Base-by-base conservation (phyloP, 495 filamentous ascomycete genomes). In the Aspergillus carlsbadensis region DNA sequence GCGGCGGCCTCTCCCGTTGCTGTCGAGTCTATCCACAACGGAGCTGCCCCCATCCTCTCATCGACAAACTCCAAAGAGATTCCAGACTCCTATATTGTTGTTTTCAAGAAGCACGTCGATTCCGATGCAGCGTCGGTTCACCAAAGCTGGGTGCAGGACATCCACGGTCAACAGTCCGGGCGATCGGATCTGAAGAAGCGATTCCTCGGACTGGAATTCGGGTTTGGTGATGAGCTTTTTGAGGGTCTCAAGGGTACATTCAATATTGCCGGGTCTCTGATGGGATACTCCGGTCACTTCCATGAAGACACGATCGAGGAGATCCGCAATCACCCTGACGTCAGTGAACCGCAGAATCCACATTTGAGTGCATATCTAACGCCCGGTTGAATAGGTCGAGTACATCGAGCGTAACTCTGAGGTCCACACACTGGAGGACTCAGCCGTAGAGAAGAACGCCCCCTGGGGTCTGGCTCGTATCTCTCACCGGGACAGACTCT, bases 401-500 rank as follows among this genome's bases (percentile, higher is more conserved):
- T 96, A 92, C 73, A 89, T 99, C 61, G 95, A 99, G 83, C 88
- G 84, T 65, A 93, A 99, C 74, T 91, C 89, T 14, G 81, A 90
- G 59, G 92, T 99, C 61, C 89, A 91, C 72, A 88, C 90, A 50
- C 83, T 92, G 78, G 72, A 72, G 34, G 67, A 76, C 6, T 31
- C 54, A 7, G 60, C 72, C 61, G 75, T 78, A 33, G 91, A 99
- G 84, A 94, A 90, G 78, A 88, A 89, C 71, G 90, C 95, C 37
- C 95, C 95, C 14, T 99, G 95, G 95, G 95, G 95, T 76, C 78
- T 99, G 53, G 95, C 95, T 46, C 89, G 95, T 84, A 90, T 99
- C 75, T 99, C 95, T 18, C 93, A 98, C 77, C 89, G 96, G 52
- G 81, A 95, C 58, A 75, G 79, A 63, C 84, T 99, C 57, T 82